Conservation (phyloP, 2,329 filamentous ascomycete genomes). For the Colletotrichum filicis region DNA sequence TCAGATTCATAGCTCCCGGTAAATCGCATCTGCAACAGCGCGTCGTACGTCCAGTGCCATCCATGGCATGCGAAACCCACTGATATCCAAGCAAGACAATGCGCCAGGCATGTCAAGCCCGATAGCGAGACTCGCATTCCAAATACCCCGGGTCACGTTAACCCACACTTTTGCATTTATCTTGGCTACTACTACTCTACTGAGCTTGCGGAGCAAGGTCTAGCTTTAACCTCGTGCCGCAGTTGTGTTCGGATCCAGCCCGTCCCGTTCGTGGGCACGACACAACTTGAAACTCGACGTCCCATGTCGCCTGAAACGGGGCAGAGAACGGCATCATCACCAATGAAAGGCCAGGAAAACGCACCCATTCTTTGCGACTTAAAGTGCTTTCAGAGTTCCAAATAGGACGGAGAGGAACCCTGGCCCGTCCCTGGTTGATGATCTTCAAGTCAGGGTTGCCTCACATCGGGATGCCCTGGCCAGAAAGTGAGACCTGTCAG, state of each 20-base stretch:
- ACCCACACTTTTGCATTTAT: neutral
- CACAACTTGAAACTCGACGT: constrained; percentile 40
- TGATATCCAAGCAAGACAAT: neutral
- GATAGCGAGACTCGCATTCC: constrained; percentile 19
- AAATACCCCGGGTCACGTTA: constrained; percentile 7
- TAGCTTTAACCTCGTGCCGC: constrained; percentile 34
- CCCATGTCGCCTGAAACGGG: constrained; percentile 39
- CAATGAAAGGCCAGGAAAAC: neutral
- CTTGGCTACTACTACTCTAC: neutral
- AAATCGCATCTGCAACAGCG: neutral
- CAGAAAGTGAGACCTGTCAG: constrained; percentile 20
- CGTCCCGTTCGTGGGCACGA: constrained; percentile 40
- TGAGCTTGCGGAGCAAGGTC: constrained; percentile 3
- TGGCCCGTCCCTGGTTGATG: constrained; percentile 6
- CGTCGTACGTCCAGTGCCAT: constrained; percentile 5
- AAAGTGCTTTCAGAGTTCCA: neutral
- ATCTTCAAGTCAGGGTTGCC: constrained; percentile 11
- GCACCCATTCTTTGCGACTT: neutral
- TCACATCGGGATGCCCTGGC: constrained; percentile 12
- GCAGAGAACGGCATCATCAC: constrained; percentile 2
- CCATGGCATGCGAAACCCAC: neutral
- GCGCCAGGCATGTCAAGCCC: neutral
- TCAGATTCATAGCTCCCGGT: neutral
- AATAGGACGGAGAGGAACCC: constrained; percentile 19
- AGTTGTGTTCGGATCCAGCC: constrained; percentile 36